phyloP scores from a whole-genome alignment of 495 filamentous ascomycete genomes.

The Tuber melanosporum region DNA sequence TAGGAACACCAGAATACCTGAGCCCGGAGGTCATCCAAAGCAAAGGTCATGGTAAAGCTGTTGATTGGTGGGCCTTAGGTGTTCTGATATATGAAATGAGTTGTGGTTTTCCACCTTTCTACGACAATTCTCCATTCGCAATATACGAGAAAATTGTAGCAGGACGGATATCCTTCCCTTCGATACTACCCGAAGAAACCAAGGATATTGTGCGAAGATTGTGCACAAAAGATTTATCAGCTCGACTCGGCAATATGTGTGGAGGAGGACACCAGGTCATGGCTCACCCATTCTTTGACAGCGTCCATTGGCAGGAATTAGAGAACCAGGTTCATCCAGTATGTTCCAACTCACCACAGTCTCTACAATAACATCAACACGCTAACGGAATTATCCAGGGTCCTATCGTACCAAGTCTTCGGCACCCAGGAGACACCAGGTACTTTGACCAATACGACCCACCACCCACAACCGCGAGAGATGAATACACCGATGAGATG shows the following conservation, averaged over 20 bases:
- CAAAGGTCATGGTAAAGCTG: conserved; percentile 86
- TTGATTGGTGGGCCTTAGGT: conserved; percentile 99
- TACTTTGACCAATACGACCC: conserved; percentile 81
- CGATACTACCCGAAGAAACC: conserved; percentile 62
- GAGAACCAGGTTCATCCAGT: conserved; percentile 46
- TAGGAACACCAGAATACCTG: conserved; percentile 85
- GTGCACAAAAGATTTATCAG: conserved; percentile 81
- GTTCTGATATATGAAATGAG: conserved; percentile 95
- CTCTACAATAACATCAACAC: conserved; percentile 1
- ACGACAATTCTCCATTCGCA: conserved; percentile 91
- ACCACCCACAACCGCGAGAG: conserved; percentile 28
- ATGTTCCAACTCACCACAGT: background rate
- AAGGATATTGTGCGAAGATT: conserved; percentile 77
- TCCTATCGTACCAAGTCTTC: conserved; percentile 77
- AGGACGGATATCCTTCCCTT: conserved; percentile 64
- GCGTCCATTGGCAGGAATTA: conserved; percentile 79
- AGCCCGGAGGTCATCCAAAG: conserved; percentile 95
- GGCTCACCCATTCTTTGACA: conserved; percentile 75
- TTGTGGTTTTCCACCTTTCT: conserved; percentile 93
- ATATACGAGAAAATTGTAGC: conserved; percentile 91
- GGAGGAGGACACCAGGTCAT: conserved; percentile 79
- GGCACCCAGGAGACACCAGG: conserved; percentile 72
- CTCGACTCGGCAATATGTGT: conserved; percentile 79
- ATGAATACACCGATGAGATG: conserved; percentile 35
- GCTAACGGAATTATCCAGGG: conserved; percentile 58